Base-by-base conservation (phyloP, 331 rosid species). In the Acacia concinna region DNA sequence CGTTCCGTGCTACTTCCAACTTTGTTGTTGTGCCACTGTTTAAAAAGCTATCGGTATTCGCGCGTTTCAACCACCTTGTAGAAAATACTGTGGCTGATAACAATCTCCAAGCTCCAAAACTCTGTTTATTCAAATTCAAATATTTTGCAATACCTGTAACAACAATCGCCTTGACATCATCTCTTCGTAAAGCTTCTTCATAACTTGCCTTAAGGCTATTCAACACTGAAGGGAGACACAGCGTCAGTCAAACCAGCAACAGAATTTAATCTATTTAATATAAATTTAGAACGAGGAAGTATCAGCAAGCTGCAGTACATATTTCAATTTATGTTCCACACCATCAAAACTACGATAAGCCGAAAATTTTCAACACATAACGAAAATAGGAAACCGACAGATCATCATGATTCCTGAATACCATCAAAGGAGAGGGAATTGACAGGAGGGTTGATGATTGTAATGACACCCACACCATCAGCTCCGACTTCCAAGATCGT, bases 131-230 rank as follows among this genome's bases (percentile, higher is more conserved):
- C 63, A 23, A 67, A 71, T 6, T 81, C 10, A 73, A 62, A 87
- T 34, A 64, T 68, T n/a, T 35, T 4, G 54, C 51, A 77, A 46
- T 79, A 87, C 98, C 98, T 63, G 97, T 87, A 37, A 94, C 44
- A 68, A 95, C 97, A 83, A 94, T 92, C 37, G 98, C 98, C 87
- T 87, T 91, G 75, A 95, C 96, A 83, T 92, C 97, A 32, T 95
- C 85, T 77, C 97, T 91, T 76, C 21, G 70, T n/a, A 86, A 43
- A 40, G 97, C 98, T 84, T 85, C 85, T 71, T 90, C 96, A 56
- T 87, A 95, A 72, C 81, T 86, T 40, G 84, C 96, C 85, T 88
- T 90, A 49, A 95, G 82, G 83, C 98, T 83, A 52, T 17, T 80
- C 68, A 94, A 80, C 18, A 94, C 98, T 94, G 86, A 68, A 43